phyloP scores from a whole-genome alignment of 129 eudicot species.

The Arctium lappa region DNA sequence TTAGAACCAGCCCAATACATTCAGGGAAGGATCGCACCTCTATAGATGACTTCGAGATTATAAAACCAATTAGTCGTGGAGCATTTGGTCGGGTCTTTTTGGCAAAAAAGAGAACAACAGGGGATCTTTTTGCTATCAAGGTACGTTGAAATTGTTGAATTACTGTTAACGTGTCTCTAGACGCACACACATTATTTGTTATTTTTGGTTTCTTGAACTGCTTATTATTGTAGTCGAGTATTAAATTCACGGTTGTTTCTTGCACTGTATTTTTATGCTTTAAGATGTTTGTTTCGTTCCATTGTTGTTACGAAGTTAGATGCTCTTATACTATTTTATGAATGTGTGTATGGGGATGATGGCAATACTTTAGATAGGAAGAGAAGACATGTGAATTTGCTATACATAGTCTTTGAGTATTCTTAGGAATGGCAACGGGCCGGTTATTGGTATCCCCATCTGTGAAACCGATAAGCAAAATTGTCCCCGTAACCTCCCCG shows the following conservation, averaged over 20 bases:
- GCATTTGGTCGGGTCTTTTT: slow-evolving; percentile 95
- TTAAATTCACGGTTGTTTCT: background rate
- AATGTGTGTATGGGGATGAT: background rate
- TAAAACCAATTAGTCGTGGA: slow-evolving; percentile 98
- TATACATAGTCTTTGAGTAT: background rate
- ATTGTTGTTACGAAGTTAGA: background rate
- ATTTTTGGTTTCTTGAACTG: background rate
- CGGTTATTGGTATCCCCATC: too few species aligned
- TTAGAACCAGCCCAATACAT: slow-evolving; percentile 93
- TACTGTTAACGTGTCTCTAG: background rate
- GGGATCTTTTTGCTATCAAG: slow-evolving; percentile 98
- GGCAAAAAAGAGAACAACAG: slow-evolving; percentile 95
- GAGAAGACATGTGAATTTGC: background rate
- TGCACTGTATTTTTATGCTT: background rate
- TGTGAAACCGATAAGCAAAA: too few species aligned
- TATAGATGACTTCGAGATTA: slow-evolving; percentile 94
- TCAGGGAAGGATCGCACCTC: slow-evolving; percentile 87
- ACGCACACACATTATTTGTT: background rate
- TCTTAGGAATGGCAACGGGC: too few species aligned
- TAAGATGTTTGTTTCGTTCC: background rate
- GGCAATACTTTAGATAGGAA: background rate
- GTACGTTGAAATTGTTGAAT: slow-evolving; percentile 32
- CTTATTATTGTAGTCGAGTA: background rate
- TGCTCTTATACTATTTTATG: background rate
- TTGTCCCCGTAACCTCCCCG: too few species aligned